phyloP scores from a whole-genome alignment of 148 eudicot genomes.

The Amaranthus palmeri region DNA sequence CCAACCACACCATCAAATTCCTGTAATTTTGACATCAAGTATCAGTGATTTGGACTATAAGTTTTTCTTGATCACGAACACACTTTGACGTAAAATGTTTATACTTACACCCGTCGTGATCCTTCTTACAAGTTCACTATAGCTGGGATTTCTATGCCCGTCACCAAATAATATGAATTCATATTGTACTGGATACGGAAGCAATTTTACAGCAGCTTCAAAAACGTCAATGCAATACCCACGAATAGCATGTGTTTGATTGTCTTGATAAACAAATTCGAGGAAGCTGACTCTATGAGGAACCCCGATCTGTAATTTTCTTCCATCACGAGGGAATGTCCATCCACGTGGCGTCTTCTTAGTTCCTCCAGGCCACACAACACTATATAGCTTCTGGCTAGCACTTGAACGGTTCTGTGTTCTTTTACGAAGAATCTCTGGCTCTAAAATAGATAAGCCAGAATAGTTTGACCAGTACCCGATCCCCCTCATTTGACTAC shows the following conservation, averaged over 20 bases:
- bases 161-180: slow-evolving; percentile 39
- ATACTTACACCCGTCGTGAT: slow-evolving; percentile 39
- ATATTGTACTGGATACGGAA: slow-evolving; percentile 43
- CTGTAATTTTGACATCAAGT: slow-evolving; percentile 25
- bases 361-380: slow-evolving; percentile 48
- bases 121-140: slow-evolving; percentile 36
- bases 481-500: slow-evolving; percentile 23
- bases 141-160: slow-evolving; percentile 39
- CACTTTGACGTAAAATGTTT: not conserved
- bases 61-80: not conserved
- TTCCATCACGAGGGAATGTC: slow-evolving; percentile 40
- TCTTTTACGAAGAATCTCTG: slow-evolving; percentile 29
- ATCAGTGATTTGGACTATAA: slow-evolving; percentile 8
- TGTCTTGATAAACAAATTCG: slow-evolving; percentile 33
- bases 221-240: slow-evolving; percentile 54
- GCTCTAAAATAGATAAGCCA: slow-evolving; percentile 38
- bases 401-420: slow-evolving; percentile 32
- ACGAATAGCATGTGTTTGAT: slow-evolving; percentile 19
- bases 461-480: slow-evolving; percentile 62
- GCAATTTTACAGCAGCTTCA: slow-evolving; percentile 35
- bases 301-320: slow-evolving; percentile 35
- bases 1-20: slow-evolving; percentile 69
- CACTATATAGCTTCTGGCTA: slow-evolving; percentile 32
- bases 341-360: slow-evolving; percentile 42
- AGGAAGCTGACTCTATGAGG: slow-evolving; percentile 42